phyloP scores from a whole-genome alignment of 2,329 filamentous ascomycete species.

The Plectosphaerella plurivora region DNA sequence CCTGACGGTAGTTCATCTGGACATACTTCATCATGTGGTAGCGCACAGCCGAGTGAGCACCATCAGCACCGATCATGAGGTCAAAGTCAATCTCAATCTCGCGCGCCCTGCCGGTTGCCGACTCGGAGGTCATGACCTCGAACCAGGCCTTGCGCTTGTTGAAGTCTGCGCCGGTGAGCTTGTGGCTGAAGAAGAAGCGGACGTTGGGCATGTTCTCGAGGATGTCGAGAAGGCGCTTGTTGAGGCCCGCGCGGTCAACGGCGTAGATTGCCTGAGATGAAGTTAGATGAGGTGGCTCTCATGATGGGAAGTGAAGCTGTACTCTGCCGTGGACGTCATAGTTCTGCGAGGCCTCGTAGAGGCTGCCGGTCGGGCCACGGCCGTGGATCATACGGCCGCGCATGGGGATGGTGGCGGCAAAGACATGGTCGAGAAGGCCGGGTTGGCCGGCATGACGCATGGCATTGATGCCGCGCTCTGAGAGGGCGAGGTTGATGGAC shows the following conservation, averaged over 20 bases:
- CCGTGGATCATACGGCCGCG: slow-evolving; percentile 95
- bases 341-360: slow-evolving; percentile 76
- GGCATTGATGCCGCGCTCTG: slow-evolving; percentile 88
- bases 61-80: slow-evolving; percentile 90
- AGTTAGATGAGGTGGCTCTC: neutral
- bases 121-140: slow-evolving; percentile 45
- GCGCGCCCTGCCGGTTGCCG: slow-evolving; percentile 39
- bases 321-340: slow-evolving; percentile 89
- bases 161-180: slow-evolving; percentile 87
- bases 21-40: slow-evolving; percentile 96
- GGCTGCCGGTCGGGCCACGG: slow-evolving; percentile 53
- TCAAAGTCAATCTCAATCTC: slow-evolving; percentile 88
- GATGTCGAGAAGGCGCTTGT: slow-evolving; percentile 77
- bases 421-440: slow-evolving; percentile 67
- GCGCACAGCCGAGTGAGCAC: slow-evolving; percentile 85
- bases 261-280: slow-evolving; percentile 68
- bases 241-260: slow-evolving; percentile 78
- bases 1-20: slow-evolving; percentile 85
- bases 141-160: slow-evolving; percentile 80
- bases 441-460: slow-evolving; percentile 66
- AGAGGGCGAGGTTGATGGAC: slow-evolving; percentile 96
- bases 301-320: slow-evolving; percentile 22
- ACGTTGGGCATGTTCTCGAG: slow-evolving; percentile 85
- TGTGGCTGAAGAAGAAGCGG: slow-evolving; percentile 87
- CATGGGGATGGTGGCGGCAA: slow-evolving; percentile 84